Evolutionary conservation across 768 basidiomycete species (phyloP).

Genomic region (Gloeostereum incarnatum): DNA sequence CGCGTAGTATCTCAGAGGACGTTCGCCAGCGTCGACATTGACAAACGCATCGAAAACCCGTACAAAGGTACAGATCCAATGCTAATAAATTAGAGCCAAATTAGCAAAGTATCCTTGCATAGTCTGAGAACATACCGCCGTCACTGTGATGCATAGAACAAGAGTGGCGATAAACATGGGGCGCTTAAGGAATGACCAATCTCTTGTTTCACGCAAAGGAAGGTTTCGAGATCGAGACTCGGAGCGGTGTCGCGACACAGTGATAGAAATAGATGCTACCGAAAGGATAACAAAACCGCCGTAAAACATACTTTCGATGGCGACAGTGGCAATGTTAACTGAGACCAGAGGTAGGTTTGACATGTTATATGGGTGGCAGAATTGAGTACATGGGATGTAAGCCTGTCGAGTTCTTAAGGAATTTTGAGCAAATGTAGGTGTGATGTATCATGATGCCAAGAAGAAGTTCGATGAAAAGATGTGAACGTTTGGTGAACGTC

Average conservation of each 20-base stretch:
- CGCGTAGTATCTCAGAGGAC: conserved; percentile 7
- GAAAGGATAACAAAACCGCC: conserved; percentile 5
- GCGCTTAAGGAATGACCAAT: background rate
- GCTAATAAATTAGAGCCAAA: conserved; percentile 1
- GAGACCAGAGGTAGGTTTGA: background rate
- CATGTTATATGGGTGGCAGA: conserved; percentile 1
- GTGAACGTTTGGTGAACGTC: no score
- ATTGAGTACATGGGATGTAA: no score
- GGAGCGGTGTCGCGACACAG: background rate
- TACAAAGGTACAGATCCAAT: conserved; percentile 8
- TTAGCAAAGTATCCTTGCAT: no score
- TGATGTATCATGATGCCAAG: no score
- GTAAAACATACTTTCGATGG: conserved; percentile 4
- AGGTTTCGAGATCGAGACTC: background rate
- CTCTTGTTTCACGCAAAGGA: background rate
- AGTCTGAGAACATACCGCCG: background rate
- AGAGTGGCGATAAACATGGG: conserved; percentile 2
- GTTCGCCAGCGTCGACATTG: conserved; percentile 3
- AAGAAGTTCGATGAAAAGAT: no score
- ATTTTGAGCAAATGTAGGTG: no score
- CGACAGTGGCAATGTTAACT: conserved; percentile 5
- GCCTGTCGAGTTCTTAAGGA: no score
- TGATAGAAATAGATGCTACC: background rate
- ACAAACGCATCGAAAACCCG: conserved; percentile 10
- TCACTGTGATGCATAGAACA: conserved; percentile 1